Evolutionary conservation across 129 eudicot species (phyloP).

Genomic region (Chrysanthemum lavandulifolium): DNA sequence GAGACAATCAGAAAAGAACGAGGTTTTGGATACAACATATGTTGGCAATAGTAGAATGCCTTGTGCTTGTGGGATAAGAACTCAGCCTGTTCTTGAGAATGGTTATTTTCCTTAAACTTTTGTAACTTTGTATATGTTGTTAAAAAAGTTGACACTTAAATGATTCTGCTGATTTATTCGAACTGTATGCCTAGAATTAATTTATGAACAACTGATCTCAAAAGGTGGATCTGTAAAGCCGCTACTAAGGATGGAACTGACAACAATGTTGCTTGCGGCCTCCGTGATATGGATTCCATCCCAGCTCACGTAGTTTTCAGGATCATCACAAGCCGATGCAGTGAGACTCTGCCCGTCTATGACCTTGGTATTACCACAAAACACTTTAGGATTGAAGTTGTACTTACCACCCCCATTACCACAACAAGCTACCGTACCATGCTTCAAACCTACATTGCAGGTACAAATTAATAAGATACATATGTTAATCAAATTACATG

Average conservation of each 20-base stretch:
- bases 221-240: slow-evolving; percentile 68
- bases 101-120: slow-evolving; percentile 56
- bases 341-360: slow-evolving; percentile 49
- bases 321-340: slow-evolving; percentile 69
- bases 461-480: background rate
- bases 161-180: slow-evolving; percentile 15
- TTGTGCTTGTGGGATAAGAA: slow-evolving; percentile 71
- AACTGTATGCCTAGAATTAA: background rate
- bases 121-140: background rate
- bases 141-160: slow-evolving; percentile 19
- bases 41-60: slow-evolving; percentile 82
- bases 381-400: slow-evolving; percentile 58
- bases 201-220: slow-evolving; percentile 20
- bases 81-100: slow-evolving; percentile 71
- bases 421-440: slow-evolving; percentile 75
- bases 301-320: slow-evolving; percentile 72
- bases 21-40: slow-evolving; percentile 60
- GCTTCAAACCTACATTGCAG: slow-evolving; percentile 49
- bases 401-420: slow-evolving; percentile 69
- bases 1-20: slow-evolving; percentile 49
- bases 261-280: slow-evolving; percentile 2
- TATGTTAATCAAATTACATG: background rate
- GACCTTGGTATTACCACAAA: slow-evolving; percentile 61
- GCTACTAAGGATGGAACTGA: slow-evolving; percentile 56
- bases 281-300: slow-evolving; percentile 10